Evolutionary conservation across 2,329 filamentous ascomycete genomes (phyloP).

Genomic region (Arthrocladium fulminans): DNA sequence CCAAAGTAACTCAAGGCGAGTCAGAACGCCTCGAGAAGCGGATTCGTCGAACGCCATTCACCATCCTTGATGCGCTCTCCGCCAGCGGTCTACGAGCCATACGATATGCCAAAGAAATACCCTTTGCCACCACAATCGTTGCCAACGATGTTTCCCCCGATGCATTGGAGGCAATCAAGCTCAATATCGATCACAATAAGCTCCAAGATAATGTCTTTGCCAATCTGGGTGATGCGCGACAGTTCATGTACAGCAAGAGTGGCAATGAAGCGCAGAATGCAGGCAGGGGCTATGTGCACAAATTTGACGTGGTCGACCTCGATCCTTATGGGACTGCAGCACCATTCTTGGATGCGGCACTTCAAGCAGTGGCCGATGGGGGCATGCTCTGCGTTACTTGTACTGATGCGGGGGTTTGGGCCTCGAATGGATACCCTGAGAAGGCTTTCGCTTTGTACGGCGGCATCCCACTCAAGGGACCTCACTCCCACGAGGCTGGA

Average conservation of each 20-base stretch:
- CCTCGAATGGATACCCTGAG: slow-evolving; percentile 86
- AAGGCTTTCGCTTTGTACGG: slow-evolving; percentile 94
- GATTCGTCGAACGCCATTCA: slow-evolving; percentile 46
- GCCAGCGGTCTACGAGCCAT: slow-evolving; percentile 86
- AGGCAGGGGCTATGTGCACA: slow-evolving; percentile 36
- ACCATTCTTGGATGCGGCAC: slow-evolving; percentile 81
- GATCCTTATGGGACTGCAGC: slow-evolving; percentile 93
- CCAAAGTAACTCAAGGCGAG: background rate
- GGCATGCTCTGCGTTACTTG: slow-evolving; percentile 92
- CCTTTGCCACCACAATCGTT: slow-evolving; percentile 70
- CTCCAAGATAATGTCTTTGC: slow-evolving; percentile 62
- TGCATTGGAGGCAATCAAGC: slow-evolving; percentile 69
- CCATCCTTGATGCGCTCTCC: slow-evolving; percentile 89
- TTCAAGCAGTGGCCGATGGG: slow-evolving; percentile 79
- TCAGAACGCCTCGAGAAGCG: slow-evolving; percentile 3
- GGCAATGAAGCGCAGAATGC: slow-evolving; percentile 35
- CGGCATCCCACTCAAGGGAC: slow-evolving; percentile 74
- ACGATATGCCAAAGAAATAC: slow-evolving; percentile 84
- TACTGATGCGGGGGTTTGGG: slow-evolving; percentile 91
- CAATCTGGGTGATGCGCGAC: slow-evolving; percentile 72
- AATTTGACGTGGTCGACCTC: slow-evolving; percentile 90
- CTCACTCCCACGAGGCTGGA: slow-evolving; percentile 80
- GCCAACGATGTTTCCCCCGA: slow-evolving; percentile 79
- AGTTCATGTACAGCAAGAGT: slow-evolving; percentile 76
- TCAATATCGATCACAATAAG: slow-evolving; percentile 77